Conservation (phyloP, 179 eudicot genomes). For the Beta lomatogona region DNA sequence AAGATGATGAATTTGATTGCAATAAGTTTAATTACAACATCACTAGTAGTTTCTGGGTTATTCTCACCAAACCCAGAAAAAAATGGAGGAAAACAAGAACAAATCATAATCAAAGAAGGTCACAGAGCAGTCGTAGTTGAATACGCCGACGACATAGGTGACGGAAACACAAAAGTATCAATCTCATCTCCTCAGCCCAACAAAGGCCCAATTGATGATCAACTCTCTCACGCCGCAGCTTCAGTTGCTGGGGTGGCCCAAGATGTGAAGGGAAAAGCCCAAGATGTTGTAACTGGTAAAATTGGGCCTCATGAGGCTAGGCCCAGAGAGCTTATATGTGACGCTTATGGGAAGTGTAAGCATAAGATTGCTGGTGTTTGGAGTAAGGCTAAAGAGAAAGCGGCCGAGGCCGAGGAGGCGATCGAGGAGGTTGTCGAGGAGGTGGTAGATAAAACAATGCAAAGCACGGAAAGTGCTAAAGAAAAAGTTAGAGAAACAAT, state of each 20-base stretch:
- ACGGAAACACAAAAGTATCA: conserved; percentile 53
- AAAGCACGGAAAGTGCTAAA: too few species aligned
- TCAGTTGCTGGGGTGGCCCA: conserved; percentile 35
- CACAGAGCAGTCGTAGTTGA: conserved; percentile 69
- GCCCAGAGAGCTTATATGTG: conserved; percentile 63
- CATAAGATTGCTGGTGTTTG: conserved; percentile 49
- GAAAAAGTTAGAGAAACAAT: too few species aligned
- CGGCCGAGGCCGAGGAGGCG: conserved; percentile 33
- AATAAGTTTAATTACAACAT: conserved; percentile 47
- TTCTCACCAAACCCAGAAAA: conserved; percentile 48
- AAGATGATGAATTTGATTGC: conserved; percentile 71
- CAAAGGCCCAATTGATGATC: conserved; percentile 8
- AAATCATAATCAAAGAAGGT: conserved; percentile 62
- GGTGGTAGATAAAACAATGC: too few species aligned
- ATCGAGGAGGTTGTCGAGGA: conserved; percentile 24
- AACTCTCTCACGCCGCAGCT: conserved; percentile 20
- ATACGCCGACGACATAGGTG: conserved; percentile 41
- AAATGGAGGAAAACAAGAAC: conserved; percentile 19
- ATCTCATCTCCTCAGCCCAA: conserved; percentile 50
- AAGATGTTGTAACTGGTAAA: conserved; percentile 25
- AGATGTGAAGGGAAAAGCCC: conserved; percentile 34
- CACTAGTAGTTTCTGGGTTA: conserved; percentile 55
- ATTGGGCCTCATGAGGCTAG: conserved; percentile 18
- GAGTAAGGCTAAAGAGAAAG: conserved; percentile 41
- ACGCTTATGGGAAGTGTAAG: conserved; percentile 69